Conservation (phyloP, 2,329 filamentous ascomycete genomes). For the Pseudofabraea citricarpa region DNA sequence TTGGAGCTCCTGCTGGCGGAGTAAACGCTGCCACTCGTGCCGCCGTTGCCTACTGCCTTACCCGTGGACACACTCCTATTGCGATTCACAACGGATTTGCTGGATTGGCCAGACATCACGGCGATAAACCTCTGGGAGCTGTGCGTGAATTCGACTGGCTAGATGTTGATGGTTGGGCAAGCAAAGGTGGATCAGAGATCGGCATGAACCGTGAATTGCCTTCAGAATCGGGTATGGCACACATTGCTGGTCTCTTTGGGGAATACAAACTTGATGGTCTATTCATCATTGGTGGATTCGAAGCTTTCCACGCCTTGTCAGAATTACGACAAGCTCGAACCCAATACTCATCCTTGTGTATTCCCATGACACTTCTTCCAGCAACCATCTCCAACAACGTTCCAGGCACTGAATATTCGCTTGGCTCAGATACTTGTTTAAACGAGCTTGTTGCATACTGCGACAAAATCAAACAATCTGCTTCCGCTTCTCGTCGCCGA, state of each 20-base stretch:
- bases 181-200: slow-evolving; percentile 94
- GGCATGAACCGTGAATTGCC: slow-evolving; percentile 95
- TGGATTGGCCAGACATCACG: slow-evolving; percentile 86
- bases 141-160: slow-evolving; percentile 88
- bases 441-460: slow-evolving; percentile 95
- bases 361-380: slow-evolving; percentile 85
- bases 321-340: slow-evolving; percentile 78
- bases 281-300: slow-evolving; percentile 91
- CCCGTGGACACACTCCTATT: slow-evolving; percentile 85
- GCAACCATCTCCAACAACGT: slow-evolving; percentile 99
- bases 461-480: slow-evolving; percentile 96
- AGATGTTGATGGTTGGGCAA: slow-evolving; percentile 92
- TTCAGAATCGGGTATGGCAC: slow-evolving; percentile 75
- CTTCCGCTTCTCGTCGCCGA: slow-evolving; percentile 84
- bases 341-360: slow-evolving; percentile 79
- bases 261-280: slow-evolving; percentile 86
- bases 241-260: slow-evolving; percentile 77
- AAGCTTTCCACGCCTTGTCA: slow-evolving; percentile 88
- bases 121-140: slow-evolving; percentile 72
- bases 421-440: slow-evolving; percentile 93
- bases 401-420: slow-evolving; percentile 92
- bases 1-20: slow-evolving; percentile 91
- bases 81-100: slow-evolving; percentile 97
- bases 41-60: slow-evolving; percentile 87
- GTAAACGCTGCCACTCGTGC: slow-evolving; percentile 97